Percentiles rank a stretch among this genome's conserved stretches.
Conservation (phyloP, 1,284 basidiomycete genomes). For the Neotropicomus parvogracilis region DNA sequence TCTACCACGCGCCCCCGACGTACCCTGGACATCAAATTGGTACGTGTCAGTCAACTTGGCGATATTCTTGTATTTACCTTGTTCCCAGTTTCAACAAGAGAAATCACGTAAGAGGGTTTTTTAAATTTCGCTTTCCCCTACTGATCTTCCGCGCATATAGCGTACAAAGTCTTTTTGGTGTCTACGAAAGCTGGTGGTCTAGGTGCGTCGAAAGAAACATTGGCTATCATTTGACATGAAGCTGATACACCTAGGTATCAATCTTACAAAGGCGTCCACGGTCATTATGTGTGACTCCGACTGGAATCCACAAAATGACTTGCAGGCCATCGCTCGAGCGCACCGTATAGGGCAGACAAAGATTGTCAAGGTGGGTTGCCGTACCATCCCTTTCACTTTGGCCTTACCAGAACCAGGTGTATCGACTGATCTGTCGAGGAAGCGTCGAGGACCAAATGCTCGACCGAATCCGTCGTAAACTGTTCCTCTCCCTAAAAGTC, state of each 20-base stretch:
- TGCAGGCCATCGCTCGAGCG: slow-evolving; percentile 84
- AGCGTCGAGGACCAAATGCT: slow-evolving; percentile 69
- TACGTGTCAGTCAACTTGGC: slow-evolving; percentile 25
- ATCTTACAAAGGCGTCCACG: slow-evolving; percentile 78
- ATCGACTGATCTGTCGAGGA: slow-evolving; percentile 52
- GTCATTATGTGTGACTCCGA: slow-evolving; percentile 77
- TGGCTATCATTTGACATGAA: not conserved
- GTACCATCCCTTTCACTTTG: not conserved
- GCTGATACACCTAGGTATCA: slow-evolving; percentile 51
- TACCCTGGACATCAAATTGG: slow-evolving; percentile 53
- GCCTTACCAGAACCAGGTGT: slow-evolving; percentile 39
- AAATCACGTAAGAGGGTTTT: slow-evolving; percentile 41
- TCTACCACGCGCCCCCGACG: slow-evolving; percentile 50
- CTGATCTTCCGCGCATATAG: slow-evolving; percentile 42
- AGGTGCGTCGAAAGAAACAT: slow-evolving; percentile 41
- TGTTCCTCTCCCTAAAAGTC: slow-evolving; percentile 59
- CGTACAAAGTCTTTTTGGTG: slow-evolving; percentile 77
- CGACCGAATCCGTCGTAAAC: slow-evolving; percentile 56
- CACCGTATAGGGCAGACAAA: slow-evolving; percentile 82
- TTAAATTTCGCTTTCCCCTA: slow-evolving; percentile 23
- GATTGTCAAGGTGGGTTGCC: slow-evolving; percentile 61
- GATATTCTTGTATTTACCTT: slow-evolving; percentile 7
- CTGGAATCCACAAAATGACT: slow-evolving; percentile 82
- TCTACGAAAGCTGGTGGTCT: slow-evolving; percentile 87
- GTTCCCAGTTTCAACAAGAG: slow-evolving; percentile 53